phyloP scores from a whole-genome alignment of 352 stramenopile genomes.

The Phytophthora megakarya region DNA sequence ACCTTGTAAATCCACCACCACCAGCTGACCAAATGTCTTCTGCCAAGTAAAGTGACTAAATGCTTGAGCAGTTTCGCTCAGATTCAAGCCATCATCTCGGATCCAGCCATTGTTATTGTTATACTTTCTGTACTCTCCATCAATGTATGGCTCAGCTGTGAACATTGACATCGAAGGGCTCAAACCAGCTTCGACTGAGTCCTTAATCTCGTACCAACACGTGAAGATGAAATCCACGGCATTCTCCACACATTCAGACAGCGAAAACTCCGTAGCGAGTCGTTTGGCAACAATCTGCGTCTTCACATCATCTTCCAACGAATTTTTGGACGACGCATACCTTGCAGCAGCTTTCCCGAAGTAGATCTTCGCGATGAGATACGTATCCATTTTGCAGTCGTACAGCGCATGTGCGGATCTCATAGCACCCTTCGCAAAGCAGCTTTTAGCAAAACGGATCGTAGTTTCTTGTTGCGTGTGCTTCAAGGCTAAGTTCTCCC shows the following conservation, averaged over 20 bases:
- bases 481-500: slow-evolving; percentile 35
- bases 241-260: slow-evolving; percentile 24
- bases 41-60: slow-evolving; percentile 56
- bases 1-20: slow-evolving; percentile 51
- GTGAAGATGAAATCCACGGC: slow-evolving; percentile 52
- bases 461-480: slow-evolving; percentile 41
- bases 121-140: slow-evolving; percentile 52
- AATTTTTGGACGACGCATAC: not conserved
- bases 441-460: slow-evolving; percentile 35
- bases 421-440: slow-evolving; percentile 46
- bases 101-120: slow-evolving; percentile 52
- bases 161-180: slow-evolving; percentile 30
- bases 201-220: slow-evolving; percentile 48
- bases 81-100: slow-evolving; percentile 3
- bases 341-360: slow-evolving; percentile 26
- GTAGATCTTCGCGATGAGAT: slow-evolving; percentile 48
- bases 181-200: slow-evolving; percentile 12
- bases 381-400: slow-evolving; percentile 36
- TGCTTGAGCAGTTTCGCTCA: slow-evolving; percentile 37
- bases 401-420: slow-evolving; percentile 42
- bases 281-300: slow-evolving; percentile 45
- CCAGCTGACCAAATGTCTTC: slow-evolving; percentile 36
- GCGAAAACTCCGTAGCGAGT: slow-evolving; percentile 42
- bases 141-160: slow-evolving; percentile 47
- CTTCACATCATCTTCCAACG: slow-evolving; percentile 40